Conservation (phyloP, 257 asterid species). For the Forsythia viridissima region DNA sequence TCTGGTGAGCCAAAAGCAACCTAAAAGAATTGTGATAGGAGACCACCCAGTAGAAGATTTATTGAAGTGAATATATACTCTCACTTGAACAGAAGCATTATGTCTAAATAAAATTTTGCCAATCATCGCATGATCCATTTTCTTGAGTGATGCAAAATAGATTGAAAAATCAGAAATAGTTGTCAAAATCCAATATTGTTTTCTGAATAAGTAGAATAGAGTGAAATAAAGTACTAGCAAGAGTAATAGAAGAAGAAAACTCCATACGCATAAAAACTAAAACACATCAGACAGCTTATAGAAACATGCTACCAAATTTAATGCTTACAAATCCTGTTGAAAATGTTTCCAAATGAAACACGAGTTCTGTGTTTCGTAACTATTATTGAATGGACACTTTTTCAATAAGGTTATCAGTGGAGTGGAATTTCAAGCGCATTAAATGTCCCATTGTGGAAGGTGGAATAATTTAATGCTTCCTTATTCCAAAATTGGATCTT, state of each 20-base stretch:
- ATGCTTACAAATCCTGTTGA: slow-evolving; percentile 9
- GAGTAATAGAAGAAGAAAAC: neutral
- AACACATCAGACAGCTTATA: neutral
- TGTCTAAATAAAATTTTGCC: neutral
- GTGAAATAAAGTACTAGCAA: neutral
- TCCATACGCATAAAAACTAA: slow-evolving; percentile 1
- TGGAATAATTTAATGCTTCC: neutral
- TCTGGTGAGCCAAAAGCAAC: too few relatives aligned
- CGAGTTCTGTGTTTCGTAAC: neutral
- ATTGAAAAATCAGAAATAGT: neutral
- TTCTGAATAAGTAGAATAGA: neutral
- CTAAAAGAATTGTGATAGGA: neutral
- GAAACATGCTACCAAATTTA: slow-evolving; percentile 3
- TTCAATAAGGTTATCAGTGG: neutral
- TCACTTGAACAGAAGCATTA: neutral
- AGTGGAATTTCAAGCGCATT: slow-evolving; percentile 2
- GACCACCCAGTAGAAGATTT: neutral
- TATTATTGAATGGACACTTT: slow-evolving; percentile 12
- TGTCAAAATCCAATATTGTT: neutral
- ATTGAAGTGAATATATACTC: neutral
- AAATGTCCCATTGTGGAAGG: neutral
- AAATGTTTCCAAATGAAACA: slow-evolving; percentile 18
- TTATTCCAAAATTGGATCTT: neutral
- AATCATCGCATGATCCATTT: neutral
- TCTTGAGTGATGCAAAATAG: neutral